phyloP scores from a whole-genome alignment of 768 basidiomycete genomes.

The Russula abietina region DNA sequence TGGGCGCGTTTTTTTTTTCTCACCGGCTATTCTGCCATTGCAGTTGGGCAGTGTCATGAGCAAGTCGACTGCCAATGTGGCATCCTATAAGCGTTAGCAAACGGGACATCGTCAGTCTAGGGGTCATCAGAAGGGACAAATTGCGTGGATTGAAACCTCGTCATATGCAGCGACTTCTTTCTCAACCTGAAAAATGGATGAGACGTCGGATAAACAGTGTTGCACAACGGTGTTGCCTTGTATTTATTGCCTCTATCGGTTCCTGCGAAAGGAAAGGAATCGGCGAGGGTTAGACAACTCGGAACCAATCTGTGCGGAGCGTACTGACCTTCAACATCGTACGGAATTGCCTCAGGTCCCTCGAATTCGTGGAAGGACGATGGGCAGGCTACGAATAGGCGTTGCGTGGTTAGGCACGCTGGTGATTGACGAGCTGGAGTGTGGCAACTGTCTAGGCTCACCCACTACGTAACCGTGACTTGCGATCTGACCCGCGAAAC shows the following conservation, averaged over 20 bases:
- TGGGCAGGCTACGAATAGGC: slow-evolving; percentile 53
- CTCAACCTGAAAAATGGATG: slow-evolving; percentile 55
- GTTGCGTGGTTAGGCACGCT: background rate
- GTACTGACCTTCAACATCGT: slow-evolving; percentile 69
- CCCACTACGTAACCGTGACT: slow-evolving; percentile 82
- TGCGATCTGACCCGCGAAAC: slow-evolving; percentile 83
- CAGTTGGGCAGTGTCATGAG: slow-evolving; percentile 70
- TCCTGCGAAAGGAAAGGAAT: slow-evolving; percentile 36
- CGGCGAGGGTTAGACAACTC: background rate
- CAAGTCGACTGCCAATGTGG: slow-evolving; percentile 69
- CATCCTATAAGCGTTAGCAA: slow-evolving; percentile 55
- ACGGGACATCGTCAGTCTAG: background rate
- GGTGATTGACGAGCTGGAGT: background rate
- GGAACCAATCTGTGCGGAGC: background rate
- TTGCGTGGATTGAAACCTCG: slow-evolving; percentile 46
- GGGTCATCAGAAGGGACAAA: background rate
- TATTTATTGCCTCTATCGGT: slow-evolving; percentile 90
- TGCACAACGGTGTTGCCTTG: slow-evolving; percentile 47
- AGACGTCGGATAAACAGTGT: background rate
- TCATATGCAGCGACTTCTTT: slow-evolving; percentile 86
- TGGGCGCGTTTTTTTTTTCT: slow-evolving; percentile 27
- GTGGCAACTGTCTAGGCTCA: slow-evolving; percentile 31
- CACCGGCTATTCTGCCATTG: slow-evolving; percentile 85
- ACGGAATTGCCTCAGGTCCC: slow-evolving; percentile 81
- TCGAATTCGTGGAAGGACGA: slow-evolving; percentile 91